phyloP scores from a whole-genome alignment of 2,329 filamentous ascomycete species.

The Daldinia sp. region DNA sequence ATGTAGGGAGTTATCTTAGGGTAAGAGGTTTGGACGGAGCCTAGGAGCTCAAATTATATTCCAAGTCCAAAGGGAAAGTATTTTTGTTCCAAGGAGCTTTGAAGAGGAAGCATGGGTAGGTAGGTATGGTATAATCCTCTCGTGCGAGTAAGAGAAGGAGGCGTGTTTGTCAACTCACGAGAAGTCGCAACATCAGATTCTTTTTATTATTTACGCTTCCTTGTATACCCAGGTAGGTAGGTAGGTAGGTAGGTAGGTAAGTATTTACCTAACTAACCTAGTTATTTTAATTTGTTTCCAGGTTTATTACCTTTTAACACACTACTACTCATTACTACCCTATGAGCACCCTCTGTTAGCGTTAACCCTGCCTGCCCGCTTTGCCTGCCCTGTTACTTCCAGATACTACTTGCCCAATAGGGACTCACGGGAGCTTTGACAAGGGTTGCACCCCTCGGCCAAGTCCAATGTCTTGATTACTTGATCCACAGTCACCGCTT shows the following conservation, averaged over 20 bases:
- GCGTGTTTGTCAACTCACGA: slow-evolving; percentile 4
- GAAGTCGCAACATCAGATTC: slow-evolving; percentile 26
- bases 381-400: slow-evolving; percentile 2
- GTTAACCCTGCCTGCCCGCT: no score
- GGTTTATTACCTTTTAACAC: slow-evolving; percentile 11
- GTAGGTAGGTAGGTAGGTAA: no score
- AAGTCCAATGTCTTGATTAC: slow-evolving; percentile 26
- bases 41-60: slow-evolving; percentile 2
- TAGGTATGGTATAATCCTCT: no score
- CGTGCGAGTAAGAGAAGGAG: slow-evolving; percentile 11
- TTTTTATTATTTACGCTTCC: slow-evolving; percentile 25
- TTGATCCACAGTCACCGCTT: slow-evolving; percentile 25
- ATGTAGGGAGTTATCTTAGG: slow-evolving; percentile 10
- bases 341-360: no score
- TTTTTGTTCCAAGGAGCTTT: neutral
- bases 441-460: slow-evolving; percentile 13
- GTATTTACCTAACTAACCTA: no score
- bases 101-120: slow-evolving; percentile 14
- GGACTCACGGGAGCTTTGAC: slow-evolving; percentile 17
- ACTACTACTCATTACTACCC: no score
- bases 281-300: no score
- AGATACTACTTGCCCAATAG: slow-evolving; percentile 36
- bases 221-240: slow-evolving; percentile 5
- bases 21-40: neutral
- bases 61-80: neutral